Evolutionary conservation across 352 stramenopile genomes (phyloP).

Genomic region (Albugo laibachii): DNA sequence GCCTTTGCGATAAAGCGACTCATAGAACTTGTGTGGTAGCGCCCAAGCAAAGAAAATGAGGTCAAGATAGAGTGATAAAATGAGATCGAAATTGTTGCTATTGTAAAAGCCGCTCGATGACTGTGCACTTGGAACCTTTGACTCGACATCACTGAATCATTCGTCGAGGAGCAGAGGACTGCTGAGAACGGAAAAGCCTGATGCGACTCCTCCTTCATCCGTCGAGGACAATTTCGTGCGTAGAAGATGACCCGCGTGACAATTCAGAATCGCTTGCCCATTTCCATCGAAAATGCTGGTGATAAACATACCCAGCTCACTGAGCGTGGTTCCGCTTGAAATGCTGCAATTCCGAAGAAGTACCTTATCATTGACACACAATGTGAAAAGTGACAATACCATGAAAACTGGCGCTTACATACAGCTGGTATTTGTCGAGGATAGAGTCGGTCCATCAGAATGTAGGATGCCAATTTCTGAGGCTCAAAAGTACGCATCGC

Average conservation of each 20-base stretch:
- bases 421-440: conserved; percentile 60
- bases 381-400: conserved; percentile 1
- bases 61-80: too few relatives aligned
- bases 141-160: too few relatives aligned
- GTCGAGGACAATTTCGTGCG: conserved; percentile 89
- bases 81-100: too few relatives aligned
- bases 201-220: conserved; percentile 92
- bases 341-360: conserved; percentile 61
- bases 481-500: conserved; percentile 63
- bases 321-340: conserved; percentile 73
- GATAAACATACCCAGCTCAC: conserved; percentile 92
- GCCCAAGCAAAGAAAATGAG: too few relatives aligned
- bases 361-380: conserved; percentile 15
- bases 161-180: conserved; percentile 53
- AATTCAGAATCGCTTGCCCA: conserved; percentile 78
- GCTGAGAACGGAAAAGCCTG: conserved; percentile 87
- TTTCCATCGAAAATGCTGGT: conserved; percentile 56
- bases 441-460: conserved; percentile 96
- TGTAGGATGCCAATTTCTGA: conserved; percentile 73
- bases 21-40: too few relatives aligned
- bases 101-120: too few relatives aligned
- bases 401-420: conserved; percentile 1
- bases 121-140: too few relatives aligned
- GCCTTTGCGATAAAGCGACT: not conserved
- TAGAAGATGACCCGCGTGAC: conserved; percentile 88